Percentiles rank a stretch among this genome's conserved stretches.
Conservation (phyloP, 2,329 filamentous ascomycete species). For the Cercospora sp. region DNA sequence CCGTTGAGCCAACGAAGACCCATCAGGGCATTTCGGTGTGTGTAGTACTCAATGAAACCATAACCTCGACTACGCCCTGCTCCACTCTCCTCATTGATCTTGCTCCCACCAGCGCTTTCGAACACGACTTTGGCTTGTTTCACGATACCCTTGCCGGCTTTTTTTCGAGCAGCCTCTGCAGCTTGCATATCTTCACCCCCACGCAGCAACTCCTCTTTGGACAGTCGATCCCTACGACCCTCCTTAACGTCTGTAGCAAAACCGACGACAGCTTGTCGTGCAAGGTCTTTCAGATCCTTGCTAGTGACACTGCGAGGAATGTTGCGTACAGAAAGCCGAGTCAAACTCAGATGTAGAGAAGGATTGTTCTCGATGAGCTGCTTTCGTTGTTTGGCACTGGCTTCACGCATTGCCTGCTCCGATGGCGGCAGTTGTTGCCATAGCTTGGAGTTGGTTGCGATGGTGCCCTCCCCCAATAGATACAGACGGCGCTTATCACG, state of each 20-base stretch:
- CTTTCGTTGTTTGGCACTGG: constrained; percentile 83
- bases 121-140: constrained; percentile 94
- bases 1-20: constrained; percentile 92
- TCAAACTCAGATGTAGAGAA: constrained; percentile 81
- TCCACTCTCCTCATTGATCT: constrained; percentile 73
- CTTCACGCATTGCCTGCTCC: constrained; percentile 84
- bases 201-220: constrained; percentile 82
- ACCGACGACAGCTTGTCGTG: constrained; percentile 86
- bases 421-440: constrained; percentile 73
- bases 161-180: constrained; percentile 75
- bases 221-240: constrained; percentile 72
- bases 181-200: constrained; percentile 78
- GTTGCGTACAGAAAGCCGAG: constrained; percentile 87
- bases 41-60: constrained; percentile 95
- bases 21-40: constrained; percentile 92
- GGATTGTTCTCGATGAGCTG: constrained; percentile 90
- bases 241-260: constrained; percentile 88
- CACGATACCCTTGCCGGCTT: constrained; percentile 82
- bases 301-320: constrained; percentile 78
- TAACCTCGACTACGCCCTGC: constrained; percentile 87
- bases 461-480: constrained; percentile 81
- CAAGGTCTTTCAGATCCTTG: constrained; percentile 87
- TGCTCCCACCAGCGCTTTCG: constrained; percentile 80
- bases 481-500: constrained; percentile 90
- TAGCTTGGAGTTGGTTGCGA: constrained; percentile 73